A percentile compares a stretch with the other conserved stretches of the same genome.
Conservation (phyloP, 257 asterid genomes). For the Salvia hispanica region DNA sequence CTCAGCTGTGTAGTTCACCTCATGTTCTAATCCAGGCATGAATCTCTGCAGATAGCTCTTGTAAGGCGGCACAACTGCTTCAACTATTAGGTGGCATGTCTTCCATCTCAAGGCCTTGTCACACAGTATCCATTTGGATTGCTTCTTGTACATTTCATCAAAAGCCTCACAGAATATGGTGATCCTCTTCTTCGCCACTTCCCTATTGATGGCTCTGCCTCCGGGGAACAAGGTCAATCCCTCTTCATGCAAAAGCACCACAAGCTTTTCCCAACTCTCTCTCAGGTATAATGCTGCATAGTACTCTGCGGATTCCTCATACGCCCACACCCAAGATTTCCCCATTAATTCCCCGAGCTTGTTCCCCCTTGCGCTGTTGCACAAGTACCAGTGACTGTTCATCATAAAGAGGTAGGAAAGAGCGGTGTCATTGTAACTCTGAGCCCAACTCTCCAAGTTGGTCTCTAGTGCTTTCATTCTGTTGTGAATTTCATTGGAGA, state of each 20-base stretch:
- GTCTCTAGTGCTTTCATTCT: constrained; percentile 54
- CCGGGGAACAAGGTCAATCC: constrained; percentile 69
- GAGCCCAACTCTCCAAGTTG: constrained; percentile 72
- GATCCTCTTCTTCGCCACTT: constrained; percentile 57
- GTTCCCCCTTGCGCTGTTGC: constrained; percentile 51
- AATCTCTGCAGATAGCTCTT: constrained; percentile 54
- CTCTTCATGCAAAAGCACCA: constrained; percentile 53
- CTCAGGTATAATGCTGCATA: constrained; percentile 51
- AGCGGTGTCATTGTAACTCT: constrained; percentile 45
- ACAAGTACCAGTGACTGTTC: constrained; percentile 64
- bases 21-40: constrained; percentile 42
- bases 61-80: constrained; percentile 59
- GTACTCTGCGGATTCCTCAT: constrained; percentile 55
- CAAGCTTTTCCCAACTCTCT: constrained; percentile 76
- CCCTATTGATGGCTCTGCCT: constrained; percentile 71
- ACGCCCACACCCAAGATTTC: constrained; percentile 53
- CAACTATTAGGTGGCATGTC: constrained; percentile 44
- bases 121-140: constrained; percentile 56
- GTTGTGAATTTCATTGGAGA: constrained; percentile 51
- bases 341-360: constrained; percentile 81
- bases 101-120: constrained; percentile 63
- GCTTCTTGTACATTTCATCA: constrained; percentile 58
- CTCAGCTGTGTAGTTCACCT: constrained; percentile 47
- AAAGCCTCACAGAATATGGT: constrained; percentile 57
- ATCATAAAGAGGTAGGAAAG: constrained; percentile 67